phyloP scores from a whole-genome alignment of 169 alveolate genomes.

The Perkinsus marinus region DNA sequence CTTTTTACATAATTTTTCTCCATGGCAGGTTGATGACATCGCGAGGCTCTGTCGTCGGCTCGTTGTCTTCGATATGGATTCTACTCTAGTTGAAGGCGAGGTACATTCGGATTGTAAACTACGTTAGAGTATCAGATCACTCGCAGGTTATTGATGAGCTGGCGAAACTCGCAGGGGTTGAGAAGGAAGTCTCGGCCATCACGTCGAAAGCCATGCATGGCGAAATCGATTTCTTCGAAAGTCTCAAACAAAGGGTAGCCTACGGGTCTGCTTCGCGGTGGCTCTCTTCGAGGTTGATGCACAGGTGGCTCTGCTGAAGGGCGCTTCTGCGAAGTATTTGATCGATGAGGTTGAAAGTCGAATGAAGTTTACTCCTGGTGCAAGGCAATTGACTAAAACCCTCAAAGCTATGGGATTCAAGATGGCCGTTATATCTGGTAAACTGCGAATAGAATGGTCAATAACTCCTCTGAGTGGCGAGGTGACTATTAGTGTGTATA shows the following conservation, averaged over 20 bases:
- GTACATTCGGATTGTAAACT: neutral
- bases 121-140: neutral
- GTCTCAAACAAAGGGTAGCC: neutral
- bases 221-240: neutral
- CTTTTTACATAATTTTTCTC: too few species aligned
- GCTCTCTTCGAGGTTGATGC: too few species aligned
- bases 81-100: neutral
- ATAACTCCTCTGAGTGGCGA: too few species aligned
- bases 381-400: neutral
- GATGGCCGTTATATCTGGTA: neutral
- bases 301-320: neutral
- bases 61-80: neutral
- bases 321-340: neutral
- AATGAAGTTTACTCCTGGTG: neutral
- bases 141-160: neutral
- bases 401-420: neutral
- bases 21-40: neutral
- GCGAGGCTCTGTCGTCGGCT: neutral
- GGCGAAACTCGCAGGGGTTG: neutral
- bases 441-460: neutral
- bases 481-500: too few species aligned
- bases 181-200: neutral
- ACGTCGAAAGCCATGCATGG: neutral
- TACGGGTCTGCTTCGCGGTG: neutral
- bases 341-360: neutral